Base-by-base conservation (phyloP, 2,329 filamentous ascomycete species). In the Hawksworthiomyces lignivorus region DNA sequence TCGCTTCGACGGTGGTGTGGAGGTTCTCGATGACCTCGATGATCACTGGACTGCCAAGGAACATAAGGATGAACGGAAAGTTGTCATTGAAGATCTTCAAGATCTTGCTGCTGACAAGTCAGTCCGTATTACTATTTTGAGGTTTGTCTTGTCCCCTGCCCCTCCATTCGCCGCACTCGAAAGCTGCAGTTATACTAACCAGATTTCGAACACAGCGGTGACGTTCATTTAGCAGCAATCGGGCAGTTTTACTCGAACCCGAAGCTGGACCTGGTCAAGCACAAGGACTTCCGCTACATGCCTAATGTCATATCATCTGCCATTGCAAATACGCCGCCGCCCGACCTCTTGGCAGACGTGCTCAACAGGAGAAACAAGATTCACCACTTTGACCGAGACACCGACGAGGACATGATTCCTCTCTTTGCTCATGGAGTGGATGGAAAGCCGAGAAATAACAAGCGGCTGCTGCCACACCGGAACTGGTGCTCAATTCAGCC, bases 1-100 rank as follows among this genome's bases (percentile, higher is more conserved):
- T 65, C 84, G 84, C 51, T 89, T 95, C 52, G 89, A 96, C 55
- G 88, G 87, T 18, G 87, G 87, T 15, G 84, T 92, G 6, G 92
- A 97, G 61, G 85, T 97, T 12, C 69, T 94, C 21, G 89, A 95
- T 57, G 88, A 94, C 54, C 67, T 95, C 9, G 90, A 96, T 57
- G 92, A 97, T 60, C 90, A 98, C 58, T 98, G 92, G 92, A 96
- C 90, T 1, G 87, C 90, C 28, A 94, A 87, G 58, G 86, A 88
- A 56, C 89, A 97, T 67, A 98, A 97, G 59, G 73, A 79, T 20
- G 92, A 98, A 63, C 80, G 92, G 38, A 86, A 82, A 48, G 83
- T 86, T 61, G 72, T 97, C 48, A 78, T 98, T 30, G 84, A 92
- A 57, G 88, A 96, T 54, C 68, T 98, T 20, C 94, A 98, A 62